phyloP scores from a whole-genome alignment of 768 basidiomycete species.

The Tricholoma matsutake region DNA sequence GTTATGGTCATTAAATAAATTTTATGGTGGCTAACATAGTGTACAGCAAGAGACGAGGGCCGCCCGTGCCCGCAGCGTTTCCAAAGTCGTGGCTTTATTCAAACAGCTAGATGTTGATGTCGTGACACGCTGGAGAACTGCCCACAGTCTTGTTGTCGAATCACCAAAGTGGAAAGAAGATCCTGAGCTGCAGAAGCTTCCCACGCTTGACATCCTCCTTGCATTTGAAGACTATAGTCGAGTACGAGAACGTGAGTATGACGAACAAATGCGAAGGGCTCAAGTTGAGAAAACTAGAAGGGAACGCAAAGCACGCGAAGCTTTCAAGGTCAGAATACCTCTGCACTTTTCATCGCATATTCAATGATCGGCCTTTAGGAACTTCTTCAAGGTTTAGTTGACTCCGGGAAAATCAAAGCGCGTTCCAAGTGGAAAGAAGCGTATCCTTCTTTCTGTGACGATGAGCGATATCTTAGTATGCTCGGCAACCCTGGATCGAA shows the following conservation, averaged over 20 bases:
- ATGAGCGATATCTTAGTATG: conserved; percentile 82
- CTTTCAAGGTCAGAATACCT: conserved; percentile 64
- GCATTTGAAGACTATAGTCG: conserved; percentile 94
- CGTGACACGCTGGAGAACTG: conserved; percentile 88
- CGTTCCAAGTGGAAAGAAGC: conserved; percentile 91
- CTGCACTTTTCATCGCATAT: background rate
- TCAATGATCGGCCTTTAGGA: conserved; percentile 38
- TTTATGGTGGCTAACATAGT: background rate
- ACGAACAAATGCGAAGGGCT: conserved; percentile 75
- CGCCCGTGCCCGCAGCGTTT: conserved; percentile 72
- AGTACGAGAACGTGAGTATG: conserved; percentile 86
- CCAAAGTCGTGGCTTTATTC: conserved; percentile 81
- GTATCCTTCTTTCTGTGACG: conserved; percentile 72
- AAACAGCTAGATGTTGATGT: conserved; percentile 88
- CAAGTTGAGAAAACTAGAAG: conserved; percentile 82
- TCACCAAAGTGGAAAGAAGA: conserved; percentile 81
- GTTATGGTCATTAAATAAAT: background rate
- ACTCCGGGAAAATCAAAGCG: conserved; percentile 66
- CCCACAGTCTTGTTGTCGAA: conserved; percentile 70
- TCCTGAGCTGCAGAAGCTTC: conserved; percentile 73
- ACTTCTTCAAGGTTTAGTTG: conserved; percentile 68
- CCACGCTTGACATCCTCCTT: conserved; percentile 86
- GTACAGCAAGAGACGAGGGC: conserved; percentile 75
- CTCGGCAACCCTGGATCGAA: conserved; percentile 93
- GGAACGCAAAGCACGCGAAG: conserved; percentile 89